Evolutionary conservation across 1,139 yeast genomes (phyloP), one percentile per base, ranked within the genome.

Genomic region (Blastobotrys persicus): DNA sequence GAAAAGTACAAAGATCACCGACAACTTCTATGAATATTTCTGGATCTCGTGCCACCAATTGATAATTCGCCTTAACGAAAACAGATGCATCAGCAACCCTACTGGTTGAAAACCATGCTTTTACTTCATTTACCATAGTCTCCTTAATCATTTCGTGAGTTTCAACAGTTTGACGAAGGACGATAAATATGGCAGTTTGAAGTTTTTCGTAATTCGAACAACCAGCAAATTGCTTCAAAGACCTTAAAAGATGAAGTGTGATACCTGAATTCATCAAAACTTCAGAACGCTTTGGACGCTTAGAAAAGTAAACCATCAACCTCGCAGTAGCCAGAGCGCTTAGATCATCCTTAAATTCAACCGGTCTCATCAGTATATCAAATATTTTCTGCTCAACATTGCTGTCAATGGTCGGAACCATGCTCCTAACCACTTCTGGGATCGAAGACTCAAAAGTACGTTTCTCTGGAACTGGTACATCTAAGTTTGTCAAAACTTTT

Each of bases 111-210:
- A 67, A 61, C 83, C 51, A 76, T 65, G 17, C 47, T 26, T 52
- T 53, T 34, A 67, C 56, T 39, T 64, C 70, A 19, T 46, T 52
- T 3, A 68, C 62, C 64, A 88, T 78, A 41, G 78, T 69, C 16
- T 70, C 69, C 23, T 73, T 70, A 14, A 88, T 69, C 13, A 79
- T 69, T 0, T 74, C 75, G 0, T 70, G 67, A 1, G 81, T 77
- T 63, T 91, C 98, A 61, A 83, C 81, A 50, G 89, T 80, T 47
- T 86, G 75, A 60, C 96, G 76, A 3, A 84, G 66, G 26, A 88
- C 70, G 19, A 80, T 70, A 16, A 61, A 47, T 4, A 65, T 41
- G 2, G 66, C 55, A 9, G 63, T 60, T 28, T 63, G 61, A 17
- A 73, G 65, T 14, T 69, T 60, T n/a, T 64, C 65, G 17, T 61